Conservation (phyloP, 1,284 basidiomycete species). For the Ceratobasidium sp. region DNA sequence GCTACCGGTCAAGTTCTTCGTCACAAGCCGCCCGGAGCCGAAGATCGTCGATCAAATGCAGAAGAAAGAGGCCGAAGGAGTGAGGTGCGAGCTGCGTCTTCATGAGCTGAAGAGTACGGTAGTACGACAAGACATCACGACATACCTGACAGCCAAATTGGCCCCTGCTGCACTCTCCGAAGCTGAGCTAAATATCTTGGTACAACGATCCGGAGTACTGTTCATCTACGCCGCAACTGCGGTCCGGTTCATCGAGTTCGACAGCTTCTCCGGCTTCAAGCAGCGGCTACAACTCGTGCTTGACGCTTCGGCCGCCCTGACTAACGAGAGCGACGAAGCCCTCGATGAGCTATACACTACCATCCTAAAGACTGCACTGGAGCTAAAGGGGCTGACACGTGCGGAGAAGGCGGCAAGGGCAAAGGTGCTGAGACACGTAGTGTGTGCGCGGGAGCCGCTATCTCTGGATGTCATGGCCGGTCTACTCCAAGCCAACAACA, state of each 20-base stretch:
- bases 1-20: slow-evolving; percentile 30
- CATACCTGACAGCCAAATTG: not conserved
- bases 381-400: not conserved
- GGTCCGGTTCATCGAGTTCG: slow-evolving; percentile 20
- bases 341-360: slow-evolving; percentile 8
- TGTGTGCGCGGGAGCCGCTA: slow-evolving; percentile 11
- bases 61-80: not conserved
- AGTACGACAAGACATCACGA: slow-evolving; percentile 17
- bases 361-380: not conserved
- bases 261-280: not conserved
- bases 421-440: not conserved
- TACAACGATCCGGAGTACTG: slow-evolving; percentile 1
- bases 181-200: not conserved
- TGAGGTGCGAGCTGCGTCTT: not conserved
- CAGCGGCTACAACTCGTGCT: not conserved
- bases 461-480: not conserved
- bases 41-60: slow-evolving; percentile 23
- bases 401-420: not conserved
- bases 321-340: not conserved
- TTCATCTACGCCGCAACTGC: slow-evolving; percentile 39
- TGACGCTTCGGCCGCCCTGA: not conserved
- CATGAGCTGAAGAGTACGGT: slow-evolving; percentile 17
- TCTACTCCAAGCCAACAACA: not conserved
- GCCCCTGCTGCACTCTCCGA: not conserved
- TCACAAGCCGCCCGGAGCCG: slow-evolving; percentile 32